Conservation (phyloP, 805 yeast species). For the Candida odintsovae region DNA sequence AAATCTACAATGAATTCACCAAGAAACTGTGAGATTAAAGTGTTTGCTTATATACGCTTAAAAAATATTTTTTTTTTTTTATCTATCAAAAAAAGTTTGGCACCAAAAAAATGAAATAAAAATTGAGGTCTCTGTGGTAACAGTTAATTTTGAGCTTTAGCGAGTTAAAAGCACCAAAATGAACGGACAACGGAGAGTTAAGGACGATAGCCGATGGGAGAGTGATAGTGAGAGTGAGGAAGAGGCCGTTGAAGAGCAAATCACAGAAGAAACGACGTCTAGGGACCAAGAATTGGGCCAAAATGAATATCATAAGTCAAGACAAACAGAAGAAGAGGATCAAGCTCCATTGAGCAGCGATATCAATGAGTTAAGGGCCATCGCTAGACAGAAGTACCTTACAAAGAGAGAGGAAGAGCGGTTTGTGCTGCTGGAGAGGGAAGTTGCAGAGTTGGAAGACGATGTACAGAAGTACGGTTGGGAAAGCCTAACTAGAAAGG, state of each 20-base stretch:
- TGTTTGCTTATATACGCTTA: no score
- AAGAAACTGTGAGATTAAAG: no score
- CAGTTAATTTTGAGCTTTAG: neutral
- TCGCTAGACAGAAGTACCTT: constrained; percentile 45
- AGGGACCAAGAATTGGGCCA: neutral
- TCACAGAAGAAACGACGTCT: neutral
- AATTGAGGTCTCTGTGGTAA: neutral
- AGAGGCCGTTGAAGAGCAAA: constrained; percentile 2
- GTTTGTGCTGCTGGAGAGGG: constrained; percentile 36
- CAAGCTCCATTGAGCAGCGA: constrained; percentile 7
- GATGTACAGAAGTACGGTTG: constrained; percentile 49
- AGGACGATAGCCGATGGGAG: constrained; percentile 17
- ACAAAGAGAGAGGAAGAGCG: constrained; percentile 43
- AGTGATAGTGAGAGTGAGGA: constrained; percentile 15
- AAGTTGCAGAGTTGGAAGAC: constrained; percentile 42
- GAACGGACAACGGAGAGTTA: constrained; percentile 7
- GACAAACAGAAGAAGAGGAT: neutral
- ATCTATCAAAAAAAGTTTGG: neutral
- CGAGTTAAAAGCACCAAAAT: constrained; percentile 1
- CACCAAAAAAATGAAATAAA: neutral
- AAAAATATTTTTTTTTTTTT: no score
- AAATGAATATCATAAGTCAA: neutral
- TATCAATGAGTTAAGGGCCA: constrained; percentile 33
- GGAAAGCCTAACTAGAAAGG: constrained; percentile 42
- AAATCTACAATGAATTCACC: neutral